These are phyloP conservation scores for Malassezia caprae DNA, from an alignment of 1,284 basidiomycete species.

Conservation along the genomic window DNA sequence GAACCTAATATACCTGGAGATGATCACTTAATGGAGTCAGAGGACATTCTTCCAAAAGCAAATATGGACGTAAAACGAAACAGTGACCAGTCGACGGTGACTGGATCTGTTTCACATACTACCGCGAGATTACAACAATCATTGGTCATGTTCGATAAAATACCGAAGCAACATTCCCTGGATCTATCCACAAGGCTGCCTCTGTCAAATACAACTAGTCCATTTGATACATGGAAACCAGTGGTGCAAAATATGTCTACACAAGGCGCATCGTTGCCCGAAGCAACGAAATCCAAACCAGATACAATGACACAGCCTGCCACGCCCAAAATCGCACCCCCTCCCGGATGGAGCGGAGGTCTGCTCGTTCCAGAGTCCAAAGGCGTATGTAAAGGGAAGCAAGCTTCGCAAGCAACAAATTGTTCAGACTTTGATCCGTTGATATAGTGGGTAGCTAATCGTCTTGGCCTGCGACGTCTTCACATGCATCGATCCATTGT, in stretches of 20 bases:
- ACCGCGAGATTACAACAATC: not conserved
- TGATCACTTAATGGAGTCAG: not conserved
- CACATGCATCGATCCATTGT: slow-evolving; percentile 78
- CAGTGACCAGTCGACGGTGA: not conserved
- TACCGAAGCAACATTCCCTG: not conserved
- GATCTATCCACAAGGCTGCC: not conserved
- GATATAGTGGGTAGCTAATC: slow-evolving; percentile 1
- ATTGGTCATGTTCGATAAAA: not conserved
- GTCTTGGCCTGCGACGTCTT: slow-evolving; percentile 58
- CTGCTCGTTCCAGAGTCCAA: slow-evolving; percentile 13
- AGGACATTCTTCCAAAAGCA: not conserved
- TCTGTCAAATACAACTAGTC: not conserved
- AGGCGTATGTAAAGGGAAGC: not conserved
- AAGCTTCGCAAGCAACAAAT: not conserved
- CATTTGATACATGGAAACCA: not conserved
- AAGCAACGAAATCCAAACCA: not conserved
- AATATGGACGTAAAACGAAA: not conserved
- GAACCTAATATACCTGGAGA: not conserved
- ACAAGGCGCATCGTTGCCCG: slow-evolving; percentile 5
- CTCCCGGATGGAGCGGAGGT: slow-evolving; percentile 22
- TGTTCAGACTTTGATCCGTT: slow-evolving; percentile 18
- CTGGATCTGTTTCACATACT: not conserved
- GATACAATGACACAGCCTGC: not conserved
- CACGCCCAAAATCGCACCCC: not conserved
- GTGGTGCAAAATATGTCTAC: not conserved